Conservation (phyloP, 306 rosid genomes). For the Adenanthera pavonina region DNA sequence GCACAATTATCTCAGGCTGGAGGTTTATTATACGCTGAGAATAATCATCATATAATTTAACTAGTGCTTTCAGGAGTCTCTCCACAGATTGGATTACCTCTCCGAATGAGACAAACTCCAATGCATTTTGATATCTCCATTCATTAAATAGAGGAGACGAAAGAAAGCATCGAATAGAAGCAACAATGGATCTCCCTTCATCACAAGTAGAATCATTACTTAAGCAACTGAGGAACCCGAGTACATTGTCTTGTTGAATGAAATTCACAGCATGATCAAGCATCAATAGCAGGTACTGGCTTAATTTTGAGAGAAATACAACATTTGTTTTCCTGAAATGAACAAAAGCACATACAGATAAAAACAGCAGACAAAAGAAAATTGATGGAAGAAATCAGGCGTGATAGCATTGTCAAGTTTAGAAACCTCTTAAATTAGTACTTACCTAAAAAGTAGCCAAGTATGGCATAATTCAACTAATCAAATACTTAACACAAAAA, state of each 20-base stretch:
- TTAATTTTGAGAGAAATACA: constrained; percentile 59
- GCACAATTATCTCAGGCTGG: constrained; percentile 50
- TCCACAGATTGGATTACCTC: constrained; percentile 59
- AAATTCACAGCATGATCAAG: constrained; percentile 57
- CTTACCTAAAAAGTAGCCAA: constrained; percentile 6
- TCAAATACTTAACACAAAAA: background rate
- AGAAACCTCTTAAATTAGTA: background rate
- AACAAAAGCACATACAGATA: constrained; percentile 29
- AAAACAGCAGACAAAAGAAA: constrained; percentile 21
- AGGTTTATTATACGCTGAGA: constrained; percentile 50
- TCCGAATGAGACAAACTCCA: constrained; percentile 51
- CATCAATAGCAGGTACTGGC: constrained; percentile 58
- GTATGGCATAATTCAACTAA: constrained; percentile 7
- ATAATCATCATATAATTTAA: constrained; percentile 64
- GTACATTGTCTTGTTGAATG: constrained; percentile 60
- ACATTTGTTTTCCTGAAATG: constrained; percentile 66
- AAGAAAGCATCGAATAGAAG: constrained; percentile 68
- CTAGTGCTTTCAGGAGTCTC: constrained; percentile 72
- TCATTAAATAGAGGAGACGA: constrained; percentile 63
- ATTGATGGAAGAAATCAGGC: constrained; percentile 23
- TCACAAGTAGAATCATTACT: constrained; percentile 57
- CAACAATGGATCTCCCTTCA: constrained; percentile 50
- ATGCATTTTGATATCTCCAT: constrained; percentile 51
- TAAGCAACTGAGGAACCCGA: constrained; percentile 49
- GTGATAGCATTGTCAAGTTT: constrained; percentile 18